These are phyloP conservation scores for Breynia disticha DNA, from an alignment of 441 rosid genomes.

Conservation along the genomic window DNA sequence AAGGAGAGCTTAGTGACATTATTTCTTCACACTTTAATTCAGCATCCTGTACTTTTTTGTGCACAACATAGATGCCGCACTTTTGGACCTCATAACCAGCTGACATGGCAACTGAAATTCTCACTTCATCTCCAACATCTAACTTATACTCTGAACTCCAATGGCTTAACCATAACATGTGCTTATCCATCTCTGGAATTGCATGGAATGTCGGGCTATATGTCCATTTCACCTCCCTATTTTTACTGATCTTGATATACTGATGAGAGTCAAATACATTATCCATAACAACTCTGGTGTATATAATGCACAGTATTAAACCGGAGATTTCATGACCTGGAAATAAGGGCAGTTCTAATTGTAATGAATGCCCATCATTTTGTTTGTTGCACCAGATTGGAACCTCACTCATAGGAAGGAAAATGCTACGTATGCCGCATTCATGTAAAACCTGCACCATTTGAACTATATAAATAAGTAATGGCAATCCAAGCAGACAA, in stretches of 20 bases:
- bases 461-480: background rate
- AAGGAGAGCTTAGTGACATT: background rate
- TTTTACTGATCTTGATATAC: background rate
- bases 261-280: background rate
- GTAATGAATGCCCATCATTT: constrained; percentile 2
- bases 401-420: constrained; percentile 14
- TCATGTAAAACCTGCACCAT: constrained; percentile 14
- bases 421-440: constrained; percentile 15
- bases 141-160: constrained; percentile 7
- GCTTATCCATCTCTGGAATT: background rate
- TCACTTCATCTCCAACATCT: constrained; percentile 9
- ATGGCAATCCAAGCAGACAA: background rate
- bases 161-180: constrained; percentile 16
- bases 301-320: constrained; percentile 10
- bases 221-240: background rate
- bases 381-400: constrained; percentile 14
- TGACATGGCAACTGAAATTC: constrained; percentile 10
- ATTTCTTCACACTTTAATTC: background rate
- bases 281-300: background rate
- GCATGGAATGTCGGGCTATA: constrained; percentile 4
- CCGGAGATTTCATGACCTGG: constrained; percentile 5
- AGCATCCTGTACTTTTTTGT: constrained; percentile 2
- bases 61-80: constrained; percentile 7
- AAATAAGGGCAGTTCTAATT: constrained; percentile 2
- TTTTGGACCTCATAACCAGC: constrained; percentile 9